These are phyloP conservation scores for Blastocystis sp. DNA, from an alignment of 352 stramenopile genomes.

Conservation along the genomic window DNA sequence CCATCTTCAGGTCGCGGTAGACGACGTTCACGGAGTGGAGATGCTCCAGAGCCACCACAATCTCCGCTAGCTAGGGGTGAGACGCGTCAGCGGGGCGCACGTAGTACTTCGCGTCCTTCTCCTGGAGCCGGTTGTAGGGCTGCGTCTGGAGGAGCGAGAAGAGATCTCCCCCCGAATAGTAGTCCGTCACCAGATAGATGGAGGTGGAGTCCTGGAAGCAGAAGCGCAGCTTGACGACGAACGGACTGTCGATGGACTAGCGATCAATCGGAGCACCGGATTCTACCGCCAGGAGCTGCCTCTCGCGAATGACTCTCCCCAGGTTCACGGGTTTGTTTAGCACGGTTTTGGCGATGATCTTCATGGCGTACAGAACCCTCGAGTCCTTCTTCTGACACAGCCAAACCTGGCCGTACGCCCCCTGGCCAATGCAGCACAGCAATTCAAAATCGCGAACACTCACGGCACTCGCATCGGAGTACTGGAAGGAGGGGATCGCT, in stretches of 20 bases:
- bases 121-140: constrained; percentile 79
- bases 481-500: constrained; percentile 53
- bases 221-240: constrained; percentile 85
- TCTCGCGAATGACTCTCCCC: constrained; percentile 25
- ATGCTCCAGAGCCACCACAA: constrained; percentile 83
- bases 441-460: constrained; percentile 65
- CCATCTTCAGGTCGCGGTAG: constrained; percentile 85
- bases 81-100: not conserved
- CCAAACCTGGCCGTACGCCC: constrained; percentile 72
- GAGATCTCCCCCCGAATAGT: constrained; percentile 84
- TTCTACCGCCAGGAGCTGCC: constrained; percentile 28
- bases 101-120: constrained; percentile 82
- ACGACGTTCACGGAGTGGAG: constrained; percentile 85
- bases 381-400: constrained; percentile 68
- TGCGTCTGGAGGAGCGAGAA: constrained; percentile 83
- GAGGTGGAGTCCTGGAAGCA: constrained; percentile 85
- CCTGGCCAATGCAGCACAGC: constrained; percentile 69
- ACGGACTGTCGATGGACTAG: constrained; percentile 81
- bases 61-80: constrained; percentile 78
- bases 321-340: constrained; percentile 29
- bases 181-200: constrained; percentile 88
- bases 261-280: not conserved
- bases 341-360: constrained; percentile 55
- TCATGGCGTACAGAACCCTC: constrained; percentile 66
- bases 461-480: not conserved